Base-by-base conservation (phyloP, 139 green algal genomes). In the Pleodorina starrii region DNA sequence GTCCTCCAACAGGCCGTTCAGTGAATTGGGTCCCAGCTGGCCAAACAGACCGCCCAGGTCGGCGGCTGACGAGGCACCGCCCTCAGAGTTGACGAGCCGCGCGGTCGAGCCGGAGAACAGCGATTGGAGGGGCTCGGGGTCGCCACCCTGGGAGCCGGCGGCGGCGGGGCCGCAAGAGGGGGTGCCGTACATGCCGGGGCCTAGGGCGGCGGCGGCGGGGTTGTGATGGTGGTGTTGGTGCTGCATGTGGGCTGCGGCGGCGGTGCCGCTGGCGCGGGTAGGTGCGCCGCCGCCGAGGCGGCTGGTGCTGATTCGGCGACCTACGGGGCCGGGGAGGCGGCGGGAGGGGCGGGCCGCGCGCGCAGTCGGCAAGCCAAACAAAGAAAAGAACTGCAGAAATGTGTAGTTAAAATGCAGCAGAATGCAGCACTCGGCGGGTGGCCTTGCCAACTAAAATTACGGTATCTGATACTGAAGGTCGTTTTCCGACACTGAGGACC, bases 221-320 rank as follows among this genome's bases (percentile, higher is more conserved):
- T n/a, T n/a, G n/a, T n/a, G n/a, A n/a, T n/a, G n/a, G n/a, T n/a
- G 54, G 21, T 25, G 7, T 25, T 66, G 54, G 2, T 66, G 54
- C 54, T 80, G 42, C 36, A 74, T 73, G 78, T 85, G 51, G 50
- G 54, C 35, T 38, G 36, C 77, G 36, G 29, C 77, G 36, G 29
- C 32, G 51, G 29, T 32, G 59, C 81, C n/a, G 60, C 60, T 60
- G 42, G 25, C 57, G 38, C 57, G n/a, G 29, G n/a, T 11, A 38
- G 48, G 54, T 12, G 54, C n/a, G n/a, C n/a, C 48, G 48, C 21
- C 35, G 17, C n/a, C 6, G 16, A 46, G 5, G 48, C 76, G 32
- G 2, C 27, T 35, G 36, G 12, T 43, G 78, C 76, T 48, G 21
- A 19, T 69, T 21, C 76, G 76, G 0, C 25, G 44, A 36, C 50